A percentile compares a stretch with the other conserved stretches of the same genome.
Evolutionary conservation across 495 filamentous ascomycete genomes (phyloP).

Genomic region (Xeromyces bisporus): DNA sequence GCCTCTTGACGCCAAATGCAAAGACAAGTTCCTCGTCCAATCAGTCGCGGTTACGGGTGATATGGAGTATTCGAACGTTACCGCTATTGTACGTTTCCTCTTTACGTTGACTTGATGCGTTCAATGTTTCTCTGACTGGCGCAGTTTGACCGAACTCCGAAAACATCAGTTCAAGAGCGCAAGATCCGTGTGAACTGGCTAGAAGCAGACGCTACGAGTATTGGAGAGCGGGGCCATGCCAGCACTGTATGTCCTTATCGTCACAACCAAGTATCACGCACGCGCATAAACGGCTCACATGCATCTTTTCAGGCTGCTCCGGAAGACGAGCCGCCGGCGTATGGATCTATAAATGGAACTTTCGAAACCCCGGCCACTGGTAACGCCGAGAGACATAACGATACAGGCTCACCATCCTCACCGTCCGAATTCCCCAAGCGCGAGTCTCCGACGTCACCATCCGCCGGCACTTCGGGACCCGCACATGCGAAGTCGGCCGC

Average conservation of each 20-base stretch:
- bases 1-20: conserved; percentile 66
- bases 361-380: conserved; percentile 33
- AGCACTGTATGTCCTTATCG: conserved; percentile 25
- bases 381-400: conserved; percentile 14
- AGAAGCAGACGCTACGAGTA: conserved; percentile 31
- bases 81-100: conserved; percentile 49
- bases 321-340: conserved; percentile 37
- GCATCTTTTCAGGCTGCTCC: conserved; percentile 6
- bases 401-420: conserved; percentile 21
- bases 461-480: conserved; percentile 9
- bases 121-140: not conserved
- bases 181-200: conserved; percentile 92
- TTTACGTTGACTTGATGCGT: conserved; percentile 1
- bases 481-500: conserved; percentile 21
- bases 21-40: conserved; percentile 97
- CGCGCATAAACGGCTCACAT: not conserved
- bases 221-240: conserved; percentile 20
- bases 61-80: conserved; percentile 63
- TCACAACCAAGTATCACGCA: conserved; percentile 1
- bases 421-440: conserved; percentile 23
- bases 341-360: conserved; percentile 36
- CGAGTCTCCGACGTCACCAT: conserved; percentile 19
- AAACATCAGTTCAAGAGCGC: conserved; percentile 65
- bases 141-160: conserved; percentile 56
- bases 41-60: conserved; percentile 73